phyloP scores from a whole-genome alignment of 2,329 filamentous ascomycete species.

The Xylaria multiplex region DNA sequence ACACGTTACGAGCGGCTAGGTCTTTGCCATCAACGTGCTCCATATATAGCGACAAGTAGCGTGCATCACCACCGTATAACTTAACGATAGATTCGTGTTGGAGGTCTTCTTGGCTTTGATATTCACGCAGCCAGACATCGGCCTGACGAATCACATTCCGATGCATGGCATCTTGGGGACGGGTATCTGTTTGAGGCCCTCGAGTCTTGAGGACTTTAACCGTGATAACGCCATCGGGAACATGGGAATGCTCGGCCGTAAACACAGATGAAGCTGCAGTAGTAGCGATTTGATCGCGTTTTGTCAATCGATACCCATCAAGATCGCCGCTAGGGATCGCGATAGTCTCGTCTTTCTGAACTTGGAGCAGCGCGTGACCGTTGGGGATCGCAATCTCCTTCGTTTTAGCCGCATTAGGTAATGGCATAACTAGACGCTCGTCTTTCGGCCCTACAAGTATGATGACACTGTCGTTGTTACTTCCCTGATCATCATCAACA shows the following conservation, averaged over 20 bases:
- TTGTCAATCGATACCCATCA: constrained; percentile 65
- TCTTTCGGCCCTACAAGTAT: constrained; percentile 63
- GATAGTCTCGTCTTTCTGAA: constrained; percentile 61
- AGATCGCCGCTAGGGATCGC: constrained; percentile 62
- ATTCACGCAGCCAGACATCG: constrained; percentile 69
- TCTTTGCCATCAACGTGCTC: constrained; percentile 68
- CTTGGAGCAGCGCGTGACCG: constrained; percentile 62
- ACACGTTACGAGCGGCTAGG: constrained; percentile 59
- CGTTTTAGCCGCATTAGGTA: constrained; percentile 58
- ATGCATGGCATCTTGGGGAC: constrained; percentile 59
- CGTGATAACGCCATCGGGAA: constrained; percentile 65
- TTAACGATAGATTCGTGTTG: constrained; percentile 67
- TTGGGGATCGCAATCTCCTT: constrained; percentile 59
- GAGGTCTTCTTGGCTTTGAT: constrained; percentile 64
- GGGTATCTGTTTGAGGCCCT: constrained; percentile 53
- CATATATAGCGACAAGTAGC: constrained; percentile 70
- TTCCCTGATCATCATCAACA: constrained; percentile 43
- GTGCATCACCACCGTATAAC: constrained; percentile 68
- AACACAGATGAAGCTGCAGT: constrained; percentile 66
- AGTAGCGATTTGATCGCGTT: constrained; percentile 65
- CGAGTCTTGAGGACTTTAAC: constrained; percentile 70
- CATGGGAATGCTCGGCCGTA: constrained; percentile 62
- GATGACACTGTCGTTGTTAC: constrained; percentile 61
- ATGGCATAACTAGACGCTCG: constrained; percentile 62
- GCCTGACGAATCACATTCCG: constrained; percentile 68